A percentile compares a stretch with the other conserved stretches of the same genome.
Conservation (phyloP, 768 basidiomycete genomes). For the Mycena galericulata region DNA sequence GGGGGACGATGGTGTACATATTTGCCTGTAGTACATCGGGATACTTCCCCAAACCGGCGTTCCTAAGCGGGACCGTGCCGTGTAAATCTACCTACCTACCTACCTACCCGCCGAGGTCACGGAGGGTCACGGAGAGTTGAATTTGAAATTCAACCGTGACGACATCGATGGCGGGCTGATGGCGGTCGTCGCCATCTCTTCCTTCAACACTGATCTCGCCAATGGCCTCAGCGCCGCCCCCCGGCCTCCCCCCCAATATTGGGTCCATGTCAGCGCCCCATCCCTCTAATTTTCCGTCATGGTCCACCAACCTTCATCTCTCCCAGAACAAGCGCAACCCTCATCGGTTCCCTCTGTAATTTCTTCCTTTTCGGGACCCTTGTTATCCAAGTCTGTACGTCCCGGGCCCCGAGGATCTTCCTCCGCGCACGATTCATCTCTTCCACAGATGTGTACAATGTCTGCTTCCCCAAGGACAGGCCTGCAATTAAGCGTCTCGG, state of each 20-base stretch:
- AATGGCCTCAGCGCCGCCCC: neutral
- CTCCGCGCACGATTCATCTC: too few species aligned
- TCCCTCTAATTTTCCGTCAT: neutral
- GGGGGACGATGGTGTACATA: too few species aligned
- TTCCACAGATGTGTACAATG: conserved; percentile 35
- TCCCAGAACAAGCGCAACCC: conserved; percentile 19
- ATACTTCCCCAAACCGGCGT: too few species aligned
- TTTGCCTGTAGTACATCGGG: too few species aligned
- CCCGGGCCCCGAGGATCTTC: neutral
- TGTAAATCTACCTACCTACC: too few species aligned
- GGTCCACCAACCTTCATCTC: neutral
- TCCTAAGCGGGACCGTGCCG: too few species aligned
- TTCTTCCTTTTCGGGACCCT: conserved; percentile 43
- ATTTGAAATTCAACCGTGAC: too few species aligned
- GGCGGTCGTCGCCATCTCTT: too few species aligned
- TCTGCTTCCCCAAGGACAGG: conserved; percentile 38
- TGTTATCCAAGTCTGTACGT: conserved; percentile 43
- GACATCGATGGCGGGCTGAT: too few species aligned
- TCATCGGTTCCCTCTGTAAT: conserved; percentile 37
- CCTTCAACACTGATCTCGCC: neutral
- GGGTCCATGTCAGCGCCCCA: conserved; percentile 10
- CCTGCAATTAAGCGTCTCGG: conserved; percentile 35
- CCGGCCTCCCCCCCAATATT: conserved; percentile 18
- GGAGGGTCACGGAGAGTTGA: too few species aligned
- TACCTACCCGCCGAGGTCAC: too few species aligned